Evolutionary conservation across 176 grass and related monocot species (phyloP), one percentile per base, ranked within the genome.

Genomic region (Hsuehochloa calcarea): DNA sequence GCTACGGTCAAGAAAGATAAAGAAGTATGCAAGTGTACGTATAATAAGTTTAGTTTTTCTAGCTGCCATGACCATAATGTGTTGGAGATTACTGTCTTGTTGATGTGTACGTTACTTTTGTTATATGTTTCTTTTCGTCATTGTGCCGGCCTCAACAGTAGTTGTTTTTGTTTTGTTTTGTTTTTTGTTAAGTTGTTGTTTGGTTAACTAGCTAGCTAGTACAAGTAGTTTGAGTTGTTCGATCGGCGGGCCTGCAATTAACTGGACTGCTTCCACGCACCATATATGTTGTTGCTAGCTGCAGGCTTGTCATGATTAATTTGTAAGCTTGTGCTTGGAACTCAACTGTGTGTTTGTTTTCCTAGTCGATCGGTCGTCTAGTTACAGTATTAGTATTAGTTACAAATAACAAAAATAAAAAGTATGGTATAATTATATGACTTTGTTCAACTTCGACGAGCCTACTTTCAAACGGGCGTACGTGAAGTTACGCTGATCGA

Each of bases 71-170:
- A 59, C 14, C 69, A 61, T 31, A 50, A 10, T 66, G 72, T 15
- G 72, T 15, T 12, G n/a, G 8, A 67, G 31, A 39, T 39, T 56
- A 81, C n/a, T 85, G 50, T 55, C 0, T 34, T 44, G 1, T 56
- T 55, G 85, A 81, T 66, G 77, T 44, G 58, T 15, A 23, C 27
- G 10, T 74, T 87, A 55, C 20, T 29, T 6, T 74, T 87, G 35
- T 87, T 74, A 54, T 58, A 43, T 80, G n/a, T 44, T 3, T 60
- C 74, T 79, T 78, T 52, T 70, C 64, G 51, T 80, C 56, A 43
- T 31, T n/a, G 6, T 87, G 85, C 85, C 85, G 85, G 85, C 85
- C 85, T 10, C 9, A 60, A 9, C 25, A 75, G 14, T 66, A 13
- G 26, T 73, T 2, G 38, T 40, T 17, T 1, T 34, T 34, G 1